Conservation (phyloP, 352 stramenopile genomes). For the Phytopythium montanum region DNA sequence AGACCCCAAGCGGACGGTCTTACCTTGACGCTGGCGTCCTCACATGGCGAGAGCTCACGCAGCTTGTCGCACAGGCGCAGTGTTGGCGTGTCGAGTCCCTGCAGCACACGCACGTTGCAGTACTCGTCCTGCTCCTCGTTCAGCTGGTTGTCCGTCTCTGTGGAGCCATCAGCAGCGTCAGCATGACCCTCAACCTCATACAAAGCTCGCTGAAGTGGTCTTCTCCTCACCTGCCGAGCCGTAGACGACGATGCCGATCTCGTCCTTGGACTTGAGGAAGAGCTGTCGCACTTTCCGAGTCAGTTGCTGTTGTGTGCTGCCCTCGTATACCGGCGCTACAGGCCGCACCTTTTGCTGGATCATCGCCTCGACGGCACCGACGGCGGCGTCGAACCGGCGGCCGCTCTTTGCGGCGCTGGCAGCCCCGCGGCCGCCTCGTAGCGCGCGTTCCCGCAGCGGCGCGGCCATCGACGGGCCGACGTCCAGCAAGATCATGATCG, state of each 20-base stretch:
- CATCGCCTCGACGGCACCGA: conserved; percentile 53
- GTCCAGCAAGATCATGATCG: conserved; percentile 63
- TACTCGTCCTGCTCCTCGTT: conserved; percentile 75
- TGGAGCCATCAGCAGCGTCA: not conserved
- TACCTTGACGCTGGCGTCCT: conserved; percentile 24
- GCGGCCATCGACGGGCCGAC: conserved; percentile 58
- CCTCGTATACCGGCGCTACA: not conserved
- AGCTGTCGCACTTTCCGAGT: conserved; percentile 24
- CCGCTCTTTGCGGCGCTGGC: conserved; percentile 13
- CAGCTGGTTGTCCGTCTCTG: conserved; percentile 79
- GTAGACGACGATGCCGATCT: conserved; percentile 75
- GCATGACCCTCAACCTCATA: not conserved
- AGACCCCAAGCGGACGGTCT: not conserved
- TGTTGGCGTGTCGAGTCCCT: conserved; percentile 56
- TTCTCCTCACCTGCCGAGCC: conserved; percentile 39
- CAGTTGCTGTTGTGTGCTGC: not conserved
- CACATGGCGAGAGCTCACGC: conserved; percentile 26
- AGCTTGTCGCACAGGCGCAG: conserved; percentile 60
- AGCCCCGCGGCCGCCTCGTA: conserved; percentile 7
- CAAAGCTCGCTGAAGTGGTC: not conserved
- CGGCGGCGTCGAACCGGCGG: conserved; percentile 58
- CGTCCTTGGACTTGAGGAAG: conserved; percentile 79
- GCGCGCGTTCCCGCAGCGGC: conserved; percentile 39
- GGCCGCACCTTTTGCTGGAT: conserved; percentile 62
- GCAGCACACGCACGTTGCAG: conserved; percentile 56